Conservation (phyloP, 352 stramenopile species). For the Phytophthora pistaciae region DNA sequence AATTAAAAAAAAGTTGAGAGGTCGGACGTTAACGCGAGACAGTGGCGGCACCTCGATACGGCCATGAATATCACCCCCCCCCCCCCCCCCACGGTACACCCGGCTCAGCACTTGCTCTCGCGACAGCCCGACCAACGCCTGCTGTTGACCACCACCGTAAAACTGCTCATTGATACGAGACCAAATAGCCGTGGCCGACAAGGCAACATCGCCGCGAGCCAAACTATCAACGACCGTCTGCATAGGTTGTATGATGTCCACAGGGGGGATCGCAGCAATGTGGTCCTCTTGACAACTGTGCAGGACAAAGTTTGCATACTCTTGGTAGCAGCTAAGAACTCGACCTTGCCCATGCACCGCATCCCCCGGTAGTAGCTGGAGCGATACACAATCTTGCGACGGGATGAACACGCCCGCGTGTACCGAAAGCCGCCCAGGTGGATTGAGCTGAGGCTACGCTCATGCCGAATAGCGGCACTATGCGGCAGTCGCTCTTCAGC, state of each 20-base stretch:
- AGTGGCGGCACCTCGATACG: not conserved
- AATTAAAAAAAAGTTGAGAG: not conserved
- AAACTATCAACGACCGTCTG: not conserved
- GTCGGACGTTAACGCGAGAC: not conserved
- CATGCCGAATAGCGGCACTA: conserved; percentile 5
- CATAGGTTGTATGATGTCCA: not conserved
- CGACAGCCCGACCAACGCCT: not conserved
- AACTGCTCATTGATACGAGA: not conserved
- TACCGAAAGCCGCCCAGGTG: not conserved
- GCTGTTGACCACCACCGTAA: not conserved
- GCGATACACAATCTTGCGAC: not conserved
- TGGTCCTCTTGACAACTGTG: not conserved
- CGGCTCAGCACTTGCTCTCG: not conserved
- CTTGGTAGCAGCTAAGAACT: not conserved
- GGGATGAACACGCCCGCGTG: not conserved
- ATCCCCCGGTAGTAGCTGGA: conserved; percentile 2
- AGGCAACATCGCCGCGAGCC: not conserved
- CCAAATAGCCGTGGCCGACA: not conserved
- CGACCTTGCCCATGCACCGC: conserved; percentile 1
- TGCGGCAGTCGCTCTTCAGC: not conserved
- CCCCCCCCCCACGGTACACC: too few species aligned
- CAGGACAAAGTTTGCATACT: not conserved
- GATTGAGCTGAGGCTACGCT: not conserved
- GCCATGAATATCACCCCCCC: too few species aligned
- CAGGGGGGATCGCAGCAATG: too few species aligned